Base-by-base conservation (phyloP, 106 monocot genomes). In the Dendrobium huoshanense region DNA sequence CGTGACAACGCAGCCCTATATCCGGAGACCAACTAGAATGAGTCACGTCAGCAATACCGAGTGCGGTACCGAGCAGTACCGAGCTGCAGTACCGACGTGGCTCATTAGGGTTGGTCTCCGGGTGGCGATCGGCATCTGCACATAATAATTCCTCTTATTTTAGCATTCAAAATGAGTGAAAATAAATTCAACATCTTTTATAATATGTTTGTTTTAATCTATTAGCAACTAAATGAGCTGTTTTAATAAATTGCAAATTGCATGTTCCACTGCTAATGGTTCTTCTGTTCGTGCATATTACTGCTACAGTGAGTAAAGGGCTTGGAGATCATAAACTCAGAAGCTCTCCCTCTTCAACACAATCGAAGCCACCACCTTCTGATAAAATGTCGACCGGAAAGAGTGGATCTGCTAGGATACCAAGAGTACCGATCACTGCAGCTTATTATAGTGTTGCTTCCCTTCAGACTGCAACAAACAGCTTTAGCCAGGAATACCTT, bases 401-500 rank as follows among this genome's bases (percentile, higher is more conserved):
- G 82, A 82, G 85, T 83, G 88, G 86, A 3, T 81, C 90, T 61
- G 55, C 48, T 18, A 87, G 82, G 81, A 89, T 81, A 29, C 56
- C 84, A 45, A 88, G 87, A 77, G 27, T 79, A 25, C 86, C 86
- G 5, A 80, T 95, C 56, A 95, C 85, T 79, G 95, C 88, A 82
- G 89, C 91, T 76, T 89, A 86, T 20, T 98, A 91, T 73, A 92
- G 91, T 41, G 89, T 98, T 78, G 90, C 92, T 58, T 77, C 89
- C 45, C 92, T 98, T 75, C 95, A 94, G 85, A 80, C 79, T 56
- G 94, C 94, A 16, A 95, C 94, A 48, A 92, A 92, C 45, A 98
- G 95, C 83, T 98, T 98, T 80, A 86, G 92, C 31, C 86, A 87
- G 70, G 95, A 98, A 41, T 79, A 51, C 42, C 86, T 98, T 84